phyloP scores from a whole-genome alignment of 1,284 basidiomycete genomes.

The Ceratobasidium sp. region DNA sequence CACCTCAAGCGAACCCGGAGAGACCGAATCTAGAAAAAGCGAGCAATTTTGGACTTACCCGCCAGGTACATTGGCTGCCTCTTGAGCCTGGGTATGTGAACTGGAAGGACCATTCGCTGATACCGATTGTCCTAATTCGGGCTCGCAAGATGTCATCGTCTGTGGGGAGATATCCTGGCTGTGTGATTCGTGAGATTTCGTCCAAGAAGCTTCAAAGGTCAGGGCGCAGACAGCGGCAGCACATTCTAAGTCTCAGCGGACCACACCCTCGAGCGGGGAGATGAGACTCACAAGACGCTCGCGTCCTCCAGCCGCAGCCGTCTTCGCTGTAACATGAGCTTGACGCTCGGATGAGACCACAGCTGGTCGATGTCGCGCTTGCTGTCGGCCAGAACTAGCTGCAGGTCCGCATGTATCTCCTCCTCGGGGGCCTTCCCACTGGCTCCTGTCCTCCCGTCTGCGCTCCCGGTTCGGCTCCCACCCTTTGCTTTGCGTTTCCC shows the following conservation, averaged over 20 bases:
- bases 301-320: constrained; percentile 77
- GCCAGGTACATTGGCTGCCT: constrained; percentile 26
- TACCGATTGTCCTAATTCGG: constrained; percentile 78
- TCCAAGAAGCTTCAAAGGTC: constrained; percentile 67
- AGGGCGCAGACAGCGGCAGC: constrained; percentile 8
- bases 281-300: constrained; percentile 71
- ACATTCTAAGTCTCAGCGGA: too few relatives aligned
- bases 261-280: too few relatives aligned
- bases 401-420: constrained; percentile 33
- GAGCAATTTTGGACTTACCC: constrained; percentile 20
- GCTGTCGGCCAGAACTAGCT: constrained; percentile 47
- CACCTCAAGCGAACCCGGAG: constrained; percentile 9
- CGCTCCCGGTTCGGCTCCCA: constrained; percentile 57
- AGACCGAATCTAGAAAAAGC: constrained; percentile 8
- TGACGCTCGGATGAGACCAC: constrained; percentile 75
- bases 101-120: constrained; percentile 74
- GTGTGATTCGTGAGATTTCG: constrained; percentile 69
- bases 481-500: constrained; percentile 52
- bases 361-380: constrained; percentile 66
- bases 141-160: constrained; percentile 73
- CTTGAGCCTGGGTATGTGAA: constrained; percentile 36
- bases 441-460: constrained; percentile 7
- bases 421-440: constrained; percentile 22
- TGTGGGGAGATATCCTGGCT: constrained; percentile 71
- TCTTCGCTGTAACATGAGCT: constrained; percentile 63